Conservation (phyloP, 1,284 basidiomycete species). For the Peniophora sp. region DNA sequence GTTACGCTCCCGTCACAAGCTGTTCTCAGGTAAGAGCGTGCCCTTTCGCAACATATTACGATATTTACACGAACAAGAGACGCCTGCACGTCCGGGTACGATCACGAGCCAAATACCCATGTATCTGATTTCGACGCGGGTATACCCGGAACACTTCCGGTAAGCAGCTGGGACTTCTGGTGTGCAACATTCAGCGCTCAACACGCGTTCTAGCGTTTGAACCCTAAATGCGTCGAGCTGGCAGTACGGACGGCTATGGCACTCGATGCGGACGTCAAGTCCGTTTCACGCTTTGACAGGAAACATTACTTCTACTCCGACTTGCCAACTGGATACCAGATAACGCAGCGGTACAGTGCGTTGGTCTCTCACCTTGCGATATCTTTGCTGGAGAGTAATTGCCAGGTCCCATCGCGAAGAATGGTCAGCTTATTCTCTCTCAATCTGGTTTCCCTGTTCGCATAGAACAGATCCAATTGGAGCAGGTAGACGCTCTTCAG, state of each 20-base stretch:
- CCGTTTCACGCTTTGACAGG: constrained; percentile 82
- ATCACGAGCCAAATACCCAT: constrained; percentile 59
- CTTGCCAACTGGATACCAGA: constrained; percentile 91
- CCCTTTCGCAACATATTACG: background rate
- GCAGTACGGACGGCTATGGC: constrained; percentile 81
- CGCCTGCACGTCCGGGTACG: constrained; percentile 39
- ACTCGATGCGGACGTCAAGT: constrained; percentile 66
- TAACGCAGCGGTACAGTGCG: constrained; percentile 89
- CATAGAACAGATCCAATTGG: constrained; percentile 92
- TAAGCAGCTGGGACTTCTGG: constrained; percentile 21
- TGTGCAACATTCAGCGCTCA: background rate
- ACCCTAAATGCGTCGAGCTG: constrained; percentile 74
- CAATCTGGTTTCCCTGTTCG: constrained; percentile 47
- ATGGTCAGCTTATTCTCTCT: constrained; percentile 54
- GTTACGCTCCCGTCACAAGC: constrained; percentile 78
- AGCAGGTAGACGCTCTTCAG: constrained; percentile 60
- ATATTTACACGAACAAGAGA: constrained; percentile 10
- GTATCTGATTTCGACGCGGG: constrained; percentile 87
- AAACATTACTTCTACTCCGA: constrained; percentile 99
- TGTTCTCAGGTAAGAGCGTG: constrained; percentile 78
- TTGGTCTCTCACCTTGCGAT: constrained; percentile 3
- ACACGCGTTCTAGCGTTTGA: constrained; percentile 49
- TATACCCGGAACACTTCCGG: constrained; percentile 89
- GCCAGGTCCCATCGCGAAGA: constrained; percentile 71
- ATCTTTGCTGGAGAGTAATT: background rate